phyloP scores from a whole-genome alignment of 306 rosid genomes.

The Gillenia trifoliata region DNA sequence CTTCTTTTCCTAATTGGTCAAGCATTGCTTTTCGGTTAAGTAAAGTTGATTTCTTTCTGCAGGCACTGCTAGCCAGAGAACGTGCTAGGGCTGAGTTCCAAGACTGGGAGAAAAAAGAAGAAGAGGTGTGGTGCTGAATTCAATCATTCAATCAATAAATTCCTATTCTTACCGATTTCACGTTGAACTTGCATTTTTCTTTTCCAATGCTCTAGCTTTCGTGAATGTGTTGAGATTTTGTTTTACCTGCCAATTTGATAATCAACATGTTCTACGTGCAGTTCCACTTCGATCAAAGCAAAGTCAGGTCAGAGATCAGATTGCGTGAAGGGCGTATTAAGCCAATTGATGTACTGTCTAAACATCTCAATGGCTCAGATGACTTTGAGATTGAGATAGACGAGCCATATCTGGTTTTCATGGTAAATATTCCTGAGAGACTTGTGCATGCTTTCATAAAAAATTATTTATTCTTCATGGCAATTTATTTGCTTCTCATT shows the following conservation, averaged over 20 bases:
- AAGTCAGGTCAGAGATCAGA: slow-evolving; percentile 93
- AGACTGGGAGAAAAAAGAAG: slow-evolving; percentile 99
- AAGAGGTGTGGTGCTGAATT: slow-evolving; percentile 56
- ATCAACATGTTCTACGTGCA: slow-evolving; percentile 30
- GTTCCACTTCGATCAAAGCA: slow-evolving; percentile 99
- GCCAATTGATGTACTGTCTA: slow-evolving; percentile 87
- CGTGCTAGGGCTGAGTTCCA: slow-evolving; percentile 98
- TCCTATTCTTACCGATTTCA: not conserved
- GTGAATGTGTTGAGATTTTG: slow-evolving; percentile 9
- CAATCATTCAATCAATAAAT: not conserved
- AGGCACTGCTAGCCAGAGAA: slow-evolving; percentile 95
- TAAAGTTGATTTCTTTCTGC: slow-evolving; percentile 25
- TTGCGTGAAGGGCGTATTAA: slow-evolving; percentile 93
- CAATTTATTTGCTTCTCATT: not conserved
- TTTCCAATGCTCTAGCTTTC: not conserved
- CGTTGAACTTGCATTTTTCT: slow-evolving; percentile 3
- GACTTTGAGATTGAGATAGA: slow-evolving; percentile 83
- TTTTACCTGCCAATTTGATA: slow-evolving; percentile 14
- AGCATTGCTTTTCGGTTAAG: slow-evolving; percentile 17
- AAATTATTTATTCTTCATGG: not conserved
- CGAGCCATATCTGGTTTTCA: slow-evolving; percentile 93
- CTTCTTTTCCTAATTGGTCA: not conserved
- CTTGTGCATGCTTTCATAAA: not conserved
- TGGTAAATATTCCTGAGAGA: slow-evolving; percentile 41
- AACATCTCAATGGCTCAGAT: slow-evolving; percentile 80